A percentile compares a stretch with the other conserved stretches of the same genome.
Conservation (phyloP, 164 flowering plant genomes). For the Amborella trichopoda region DNA sequence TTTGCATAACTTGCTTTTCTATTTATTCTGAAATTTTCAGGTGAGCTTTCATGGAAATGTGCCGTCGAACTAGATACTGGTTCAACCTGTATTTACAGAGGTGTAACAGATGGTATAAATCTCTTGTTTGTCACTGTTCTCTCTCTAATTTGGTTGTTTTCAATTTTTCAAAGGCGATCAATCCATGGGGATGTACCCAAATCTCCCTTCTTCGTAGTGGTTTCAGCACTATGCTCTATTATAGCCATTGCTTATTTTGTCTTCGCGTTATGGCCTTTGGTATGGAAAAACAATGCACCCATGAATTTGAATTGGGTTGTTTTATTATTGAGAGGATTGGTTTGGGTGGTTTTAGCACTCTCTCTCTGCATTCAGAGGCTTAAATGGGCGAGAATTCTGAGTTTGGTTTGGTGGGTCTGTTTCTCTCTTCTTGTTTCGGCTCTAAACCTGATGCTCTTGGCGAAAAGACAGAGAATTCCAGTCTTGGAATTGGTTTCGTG, state of each 20-base stretch:
- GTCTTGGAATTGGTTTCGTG: constrained; percentile 33
- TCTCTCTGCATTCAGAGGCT: constrained; percentile 27
- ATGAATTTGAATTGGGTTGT: constrained; percentile 16
- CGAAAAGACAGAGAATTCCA: constrained; percentile 9
- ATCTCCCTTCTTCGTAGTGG: constrained; percentile 11
- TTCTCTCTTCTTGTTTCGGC: constrained; percentile 35
- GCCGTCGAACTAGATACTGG: too few relatives aligned
- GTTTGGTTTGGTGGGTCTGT: constrained; percentile 48
- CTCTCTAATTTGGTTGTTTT: too few relatives aligned
- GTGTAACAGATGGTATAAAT: too few relatives aligned
- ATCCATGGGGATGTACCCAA: too few relatives aligned
- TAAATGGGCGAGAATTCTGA: constrained; percentile 22
- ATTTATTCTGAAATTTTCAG: too few relatives aligned
- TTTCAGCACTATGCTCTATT: constrained; percentile 35
- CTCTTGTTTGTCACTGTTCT: too few relatives aligned
- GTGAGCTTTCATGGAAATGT: too few relatives aligned
- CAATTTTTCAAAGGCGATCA: too few relatives aligned
- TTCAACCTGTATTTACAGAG: too few relatives aligned
- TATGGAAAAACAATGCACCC: constrained; percentile 7
- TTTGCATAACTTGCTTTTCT: too few relatives aligned
- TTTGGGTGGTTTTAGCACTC: constrained; percentile 43
- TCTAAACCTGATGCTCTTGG: constrained; percentile 23
- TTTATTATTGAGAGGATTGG: constrained; percentile 26
- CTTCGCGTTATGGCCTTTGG: constrained; percentile 18
- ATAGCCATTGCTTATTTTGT: constrained; percentile 23